phyloP scores from a whole-genome alignment of 1,284 basidiomycete genomes.

The Rhodotorula sp. region DNA sequence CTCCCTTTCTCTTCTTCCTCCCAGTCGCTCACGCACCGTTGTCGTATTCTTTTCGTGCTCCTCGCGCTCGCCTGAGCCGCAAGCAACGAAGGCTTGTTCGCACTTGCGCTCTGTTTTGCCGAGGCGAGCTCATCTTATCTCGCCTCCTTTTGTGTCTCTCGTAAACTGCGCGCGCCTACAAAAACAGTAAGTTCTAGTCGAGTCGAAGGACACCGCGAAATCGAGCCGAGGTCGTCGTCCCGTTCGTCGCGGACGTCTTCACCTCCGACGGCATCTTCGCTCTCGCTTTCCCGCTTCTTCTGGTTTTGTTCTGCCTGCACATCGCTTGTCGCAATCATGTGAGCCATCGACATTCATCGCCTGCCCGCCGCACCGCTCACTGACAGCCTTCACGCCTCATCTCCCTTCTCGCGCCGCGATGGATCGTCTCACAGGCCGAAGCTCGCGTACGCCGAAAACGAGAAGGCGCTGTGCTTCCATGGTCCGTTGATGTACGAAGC shows the following conservation, averaged over 20 bases:
- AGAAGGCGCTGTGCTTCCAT: constrained; percentile 89
- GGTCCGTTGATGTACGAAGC: constrained; percentile 89
- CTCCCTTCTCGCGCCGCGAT: background rate
- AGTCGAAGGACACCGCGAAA: background rate
- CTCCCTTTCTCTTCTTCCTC: background rate
- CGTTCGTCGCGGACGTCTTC: background rate
- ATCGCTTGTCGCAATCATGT: too few species aligned
- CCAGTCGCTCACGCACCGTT: background rate
- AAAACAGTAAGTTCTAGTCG: background rate
- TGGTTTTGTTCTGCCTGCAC: too few species aligned
- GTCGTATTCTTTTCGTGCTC: background rate
- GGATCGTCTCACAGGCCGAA: constrained; percentile 21
- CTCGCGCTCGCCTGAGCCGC: too few species aligned
- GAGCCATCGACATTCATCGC: too few species aligned
- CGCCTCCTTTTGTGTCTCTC: too few species aligned
- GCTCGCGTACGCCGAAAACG: constrained; percentile 54
- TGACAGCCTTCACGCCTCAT: too few species aligned
- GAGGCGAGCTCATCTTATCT: background rate
- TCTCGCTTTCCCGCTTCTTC: too few species aligned
- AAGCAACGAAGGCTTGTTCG: background rate
- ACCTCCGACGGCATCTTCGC: background rate
- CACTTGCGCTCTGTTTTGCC: background rate
- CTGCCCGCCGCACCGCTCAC: background rate
- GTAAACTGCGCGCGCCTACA: background rate
- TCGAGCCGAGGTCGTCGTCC: background rate